Percentiles rank a stretch among this genome's conserved stretches.
These are phyloP conservation scores for Phytophthora melonis DNA, from an alignment of 352 stramenopile genomes.

Conservation along the genomic window DNA sequence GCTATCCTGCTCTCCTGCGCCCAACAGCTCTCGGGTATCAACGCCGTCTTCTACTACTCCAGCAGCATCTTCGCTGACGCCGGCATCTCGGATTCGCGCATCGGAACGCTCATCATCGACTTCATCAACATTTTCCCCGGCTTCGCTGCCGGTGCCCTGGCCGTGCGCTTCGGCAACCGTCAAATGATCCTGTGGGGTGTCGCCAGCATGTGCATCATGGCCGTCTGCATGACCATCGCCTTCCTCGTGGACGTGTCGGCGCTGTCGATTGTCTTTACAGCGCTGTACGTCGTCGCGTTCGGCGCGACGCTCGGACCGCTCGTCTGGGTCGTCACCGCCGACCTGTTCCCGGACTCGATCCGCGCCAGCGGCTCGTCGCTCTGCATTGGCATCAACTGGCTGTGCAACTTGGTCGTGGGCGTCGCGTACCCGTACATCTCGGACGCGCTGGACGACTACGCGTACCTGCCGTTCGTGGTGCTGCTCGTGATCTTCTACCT, in stretches of 20 bases:
- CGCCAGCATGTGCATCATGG: slow-evolving; percentile 51
- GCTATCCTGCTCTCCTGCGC: slow-evolving; percentile 49
- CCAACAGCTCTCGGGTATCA: slow-evolving; percentile 72
- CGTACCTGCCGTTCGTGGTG: slow-evolving; percentile 46
- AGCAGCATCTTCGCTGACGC: slow-evolving; percentile 27
- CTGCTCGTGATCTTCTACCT: slow-evolving; percentile 34
- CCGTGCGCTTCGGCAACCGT: slow-evolving; percentile 55
- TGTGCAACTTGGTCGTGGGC: slow-evolving; percentile 42
- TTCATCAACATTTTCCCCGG: slow-evolving; percentile 62
- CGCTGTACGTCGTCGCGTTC: slow-evolving; percentile 56
- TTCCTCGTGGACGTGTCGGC: slow-evolving; percentile 37
- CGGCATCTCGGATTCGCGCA: slow-evolving; percentile 28
- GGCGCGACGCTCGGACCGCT: slow-evolving; percentile 58
- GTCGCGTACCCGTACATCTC: slow-evolving; percentile 54
- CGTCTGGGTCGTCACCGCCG: slow-evolving; percentile 54
- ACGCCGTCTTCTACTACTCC: slow-evolving; percentile 38
- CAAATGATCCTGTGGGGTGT: slow-evolving; percentile 56
- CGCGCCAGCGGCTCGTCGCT: slow-evolving; percentile 48
- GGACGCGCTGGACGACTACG: slow-evolving; percentile 39
- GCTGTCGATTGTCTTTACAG: slow-evolving; percentile 54
- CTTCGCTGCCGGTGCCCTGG: slow-evolving; percentile 49
- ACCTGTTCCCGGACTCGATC: slow-evolving; percentile 59
- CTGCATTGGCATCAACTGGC: slow-evolving; percentile 42
- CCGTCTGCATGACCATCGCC: slow-evolving; percentile 60
- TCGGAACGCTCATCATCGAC: slow-evolving; percentile 31